Conservation (phyloP, 2,329 filamentous ascomycete genomes). For the Tolypocladium nubicola region DNA sequence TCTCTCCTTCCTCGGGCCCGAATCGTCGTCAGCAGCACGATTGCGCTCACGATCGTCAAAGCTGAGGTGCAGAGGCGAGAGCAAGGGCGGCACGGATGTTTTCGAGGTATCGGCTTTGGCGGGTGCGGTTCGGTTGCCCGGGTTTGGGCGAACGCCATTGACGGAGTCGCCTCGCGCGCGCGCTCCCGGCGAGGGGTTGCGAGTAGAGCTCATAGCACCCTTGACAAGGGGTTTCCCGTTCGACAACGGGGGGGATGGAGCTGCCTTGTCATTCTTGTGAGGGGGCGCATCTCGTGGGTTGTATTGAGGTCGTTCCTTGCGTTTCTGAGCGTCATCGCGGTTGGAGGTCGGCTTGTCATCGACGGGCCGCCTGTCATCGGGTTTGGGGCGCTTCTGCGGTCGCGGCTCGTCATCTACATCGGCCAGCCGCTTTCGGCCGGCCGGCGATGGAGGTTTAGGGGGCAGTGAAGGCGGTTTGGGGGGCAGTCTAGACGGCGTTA, state of each 20-base stretch:
- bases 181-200: slow-evolving; percentile 22
- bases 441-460: slow-evolving; percentile 28
- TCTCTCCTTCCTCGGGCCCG: slow-evolving; percentile 16
- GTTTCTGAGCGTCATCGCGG: slow-evolving; percentile 22
- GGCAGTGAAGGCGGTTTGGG: slow-evolving; percentile 26
- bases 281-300: slow-evolving; percentile 15
- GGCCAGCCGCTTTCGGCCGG: slow-evolving; percentile 34
- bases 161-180: slow-evolving; percentile 28
- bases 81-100: slow-evolving; percentile 35
- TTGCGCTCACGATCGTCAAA: slow-evolving; percentile 24
- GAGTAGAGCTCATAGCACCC: slow-evolving; percentile 11
- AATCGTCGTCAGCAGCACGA: slow-evolving; percentile 12
- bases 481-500: slow-evolving; percentile 18
- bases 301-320: slow-evolving; percentile 16
- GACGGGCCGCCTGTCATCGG: slow-evolving; percentile 22
- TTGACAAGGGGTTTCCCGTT: slow-evolving; percentile 27
- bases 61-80: slow-evolving; percentile 41
- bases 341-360: slow-evolving; percentile 19
- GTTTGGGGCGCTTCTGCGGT: slow-evolving; percentile 34
- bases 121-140: slow-evolving; percentile 22
- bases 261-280: slow-evolving; percentile 15
- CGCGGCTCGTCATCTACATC: slow-evolving; percentile 34
- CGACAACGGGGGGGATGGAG: slow-evolving; percentile 17
- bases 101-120: slow-evolving; percentile 28
- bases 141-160: slow-evolving; percentile 29